Evolutionary conservation across 228 moss, liverwort and hornwort species (phyloP).

Genomic region (Sphagnum magellanicum): DNA sequence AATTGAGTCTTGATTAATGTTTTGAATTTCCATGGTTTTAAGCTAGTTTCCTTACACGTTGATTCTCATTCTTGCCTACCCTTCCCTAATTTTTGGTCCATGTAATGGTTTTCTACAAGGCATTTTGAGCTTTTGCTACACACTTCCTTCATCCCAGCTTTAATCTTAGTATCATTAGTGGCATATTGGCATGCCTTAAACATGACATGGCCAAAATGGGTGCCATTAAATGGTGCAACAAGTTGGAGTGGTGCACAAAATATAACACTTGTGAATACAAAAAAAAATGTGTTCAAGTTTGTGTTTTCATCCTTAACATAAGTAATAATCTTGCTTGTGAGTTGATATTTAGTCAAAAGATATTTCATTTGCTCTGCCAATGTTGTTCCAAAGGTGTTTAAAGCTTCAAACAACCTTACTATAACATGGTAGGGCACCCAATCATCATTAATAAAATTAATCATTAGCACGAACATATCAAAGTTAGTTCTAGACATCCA

Average conservation of each 20-base stretch:
- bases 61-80: constrained; percentile 39
- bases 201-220: not conserved
- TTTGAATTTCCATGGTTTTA: constrained; percentile 27
- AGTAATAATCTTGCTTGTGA: not conserved
- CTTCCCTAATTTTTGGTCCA: not conserved
- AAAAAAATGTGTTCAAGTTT: not conserved
- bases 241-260: too few relatives aligned
- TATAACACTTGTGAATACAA: too few relatives aligned
- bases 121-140: constrained; percentile 30
- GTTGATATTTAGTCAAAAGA: not conserved
- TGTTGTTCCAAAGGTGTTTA: constrained; percentile 16
- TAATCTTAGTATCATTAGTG: constrained; percentile 11
- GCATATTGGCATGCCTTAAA: too few relatives aligned
- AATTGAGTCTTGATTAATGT: constrained; percentile 35
- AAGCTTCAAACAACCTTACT: constrained; percentile 39
- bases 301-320: not conserved
- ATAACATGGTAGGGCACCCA: constrained; percentile 50
- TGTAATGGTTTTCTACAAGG: constrained; percentile 17
- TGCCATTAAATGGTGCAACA: too few relatives aligned
- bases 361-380: constrained; percentile 25
- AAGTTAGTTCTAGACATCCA: constrained; percentile 37
- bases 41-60: constrained; percentile 31
- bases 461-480: constrained; percentile 30
- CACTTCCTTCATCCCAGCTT: constrained; percentile 29
- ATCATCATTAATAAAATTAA: constrained; percentile 39